Conservation (phyloP, 2,329 filamentous ascomycete species). For the Neonectria magnoliae region DNA sequence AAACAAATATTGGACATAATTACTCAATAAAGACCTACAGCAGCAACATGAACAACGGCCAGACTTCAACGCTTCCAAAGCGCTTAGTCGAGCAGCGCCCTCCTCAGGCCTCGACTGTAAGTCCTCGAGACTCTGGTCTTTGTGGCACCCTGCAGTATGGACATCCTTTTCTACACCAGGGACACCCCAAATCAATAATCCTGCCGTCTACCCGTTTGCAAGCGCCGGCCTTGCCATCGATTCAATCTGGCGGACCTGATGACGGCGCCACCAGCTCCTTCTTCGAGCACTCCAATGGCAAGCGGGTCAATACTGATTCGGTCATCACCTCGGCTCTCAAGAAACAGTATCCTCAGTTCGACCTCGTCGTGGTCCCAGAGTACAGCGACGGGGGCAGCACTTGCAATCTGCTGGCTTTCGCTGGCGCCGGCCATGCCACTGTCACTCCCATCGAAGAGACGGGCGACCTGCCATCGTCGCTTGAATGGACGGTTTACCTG, state of each 20-base stretch:
- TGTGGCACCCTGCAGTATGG: background rate
- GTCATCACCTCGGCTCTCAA: constrained; percentile 53
- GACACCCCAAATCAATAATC: background rate
- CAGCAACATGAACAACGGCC: background rate
- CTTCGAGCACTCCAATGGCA: constrained; percentile 54
- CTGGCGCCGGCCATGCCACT: constrained; percentile 51
- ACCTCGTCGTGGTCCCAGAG: constrained; percentile 52
- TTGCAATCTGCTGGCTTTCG: constrained; percentile 54
- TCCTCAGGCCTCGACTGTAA: background rate
- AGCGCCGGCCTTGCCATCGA: background rate
- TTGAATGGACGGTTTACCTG: constrained; percentile 52
- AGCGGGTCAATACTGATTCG: constrained; percentile 55
- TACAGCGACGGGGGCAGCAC: constrained; percentile 31
- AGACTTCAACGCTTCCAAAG: background rate
- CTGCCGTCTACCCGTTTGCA: background rate
- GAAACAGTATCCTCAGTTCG: constrained; percentile 54
- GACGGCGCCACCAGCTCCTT: constrained; percentile 12
- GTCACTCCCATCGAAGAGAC: constrained; percentile 44
- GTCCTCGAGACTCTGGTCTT: background rate
- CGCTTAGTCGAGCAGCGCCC: background rate
- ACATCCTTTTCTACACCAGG: background rate
- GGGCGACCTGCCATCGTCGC: constrained; percentile 46
- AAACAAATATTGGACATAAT: background rate
- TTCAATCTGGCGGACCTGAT: background rate
- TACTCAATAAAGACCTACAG: background rate